Evolutionary conservation across 1,284 basidiomycete genomes (phyloP), one percentile per base, ranked within the genome.

Genomic region (Termitomyces sp.): DNA sequence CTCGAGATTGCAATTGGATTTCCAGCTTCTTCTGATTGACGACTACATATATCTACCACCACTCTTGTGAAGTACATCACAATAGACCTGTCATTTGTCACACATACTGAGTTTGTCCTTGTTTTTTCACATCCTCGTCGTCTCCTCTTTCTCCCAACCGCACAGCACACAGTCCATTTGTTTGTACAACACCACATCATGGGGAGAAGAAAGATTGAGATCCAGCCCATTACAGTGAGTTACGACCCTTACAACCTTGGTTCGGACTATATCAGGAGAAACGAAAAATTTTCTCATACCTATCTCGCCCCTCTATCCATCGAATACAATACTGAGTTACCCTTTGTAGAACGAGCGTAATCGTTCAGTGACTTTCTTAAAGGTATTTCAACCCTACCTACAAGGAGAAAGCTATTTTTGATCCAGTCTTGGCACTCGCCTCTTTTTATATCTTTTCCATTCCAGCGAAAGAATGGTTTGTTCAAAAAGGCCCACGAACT

Each of bases 401-500:
- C 53, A 50, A 49, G 52, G 53, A 58, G 46, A 55, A 58, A 51
- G 51, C 53, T 65, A 64, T 65, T 66, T 68, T 60, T 63, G 62
- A 62, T 50, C 34, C 36, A 43, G 53, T 57, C 63, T 66, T 62
- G 64, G 62, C 65, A 63, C 61, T 42, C 42, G 38, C 60, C 51
- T 60, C 58, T 54, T 61, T 60, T 58, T 62, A 50, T 60, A 58
- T 59, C 56, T 61, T 54, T 49, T 52, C 30, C 42, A 34, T 56
- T 51, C 2, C 65, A 82, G 80, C 73, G 84, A 62, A 86, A 86
- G 72, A 82, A 83, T 55, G 85, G 84, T 7, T 73, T 88, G 39
- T 86, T 88, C 77, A 87, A 86, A 66, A 87, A 86, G 66, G 84
- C 84, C 2, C 84, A 85, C 68, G 84, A 87, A 68, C 78, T 86